Evolutionary conservation across 495 filamentous ascomycete species (phyloP).

Genomic region (Staphylotrichum longicolle): DNA sequence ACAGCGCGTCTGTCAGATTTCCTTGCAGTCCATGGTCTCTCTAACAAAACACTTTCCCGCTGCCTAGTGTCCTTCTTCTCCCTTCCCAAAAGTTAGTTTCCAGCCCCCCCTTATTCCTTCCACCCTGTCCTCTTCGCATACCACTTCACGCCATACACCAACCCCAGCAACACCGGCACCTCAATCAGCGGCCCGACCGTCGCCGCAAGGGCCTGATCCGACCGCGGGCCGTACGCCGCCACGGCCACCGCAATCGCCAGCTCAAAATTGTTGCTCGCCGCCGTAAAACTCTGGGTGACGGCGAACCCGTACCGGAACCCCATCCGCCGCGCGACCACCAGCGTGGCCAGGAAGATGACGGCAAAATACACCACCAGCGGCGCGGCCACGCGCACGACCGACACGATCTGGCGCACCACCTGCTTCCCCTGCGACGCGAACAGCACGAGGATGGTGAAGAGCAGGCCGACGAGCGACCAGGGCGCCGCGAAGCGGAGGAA

Average conservation of each 20-base stretch:
- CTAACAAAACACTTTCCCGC: no score
- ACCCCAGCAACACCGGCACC: conserved; percentile 76
- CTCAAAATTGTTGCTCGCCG: conserved; percentile 95
- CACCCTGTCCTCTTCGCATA: conserved; percentile 55
- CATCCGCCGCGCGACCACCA: conserved; percentile 54
- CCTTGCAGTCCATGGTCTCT: no score
- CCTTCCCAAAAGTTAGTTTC: neutral
- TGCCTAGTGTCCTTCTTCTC: neutral
- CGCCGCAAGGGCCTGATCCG: conserved; percentile 82
- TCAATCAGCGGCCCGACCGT: conserved; percentile 91
- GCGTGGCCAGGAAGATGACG: conserved; percentile 68
- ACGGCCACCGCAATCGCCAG: conserved; percentile 90
- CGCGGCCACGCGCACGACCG: conserved; percentile 74
- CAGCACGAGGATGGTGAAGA: conserved; percentile 83
- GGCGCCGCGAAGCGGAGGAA: conserved; percentile 71
- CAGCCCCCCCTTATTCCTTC: conserved; percentile 41
- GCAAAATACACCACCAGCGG: conserved; percentile 79
- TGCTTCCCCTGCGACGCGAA: conserved; percentile 78
- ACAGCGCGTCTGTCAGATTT: no score
- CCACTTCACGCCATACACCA: conserved; percentile 76
- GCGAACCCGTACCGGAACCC: conserved; percentile 73
- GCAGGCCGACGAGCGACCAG: conserved; percentile 76
- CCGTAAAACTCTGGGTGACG: conserved; percentile 86
- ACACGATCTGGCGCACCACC: conserved; percentile 81
- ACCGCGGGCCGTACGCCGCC: conserved; percentile 74